A percentile compares a stretch with the other conserved stretches of the same genome.
Evolutionary conservation across 768 basidiomycete genomes (phyloP).

Genomic region (Erythrobasidium yunnanense): DNA sequence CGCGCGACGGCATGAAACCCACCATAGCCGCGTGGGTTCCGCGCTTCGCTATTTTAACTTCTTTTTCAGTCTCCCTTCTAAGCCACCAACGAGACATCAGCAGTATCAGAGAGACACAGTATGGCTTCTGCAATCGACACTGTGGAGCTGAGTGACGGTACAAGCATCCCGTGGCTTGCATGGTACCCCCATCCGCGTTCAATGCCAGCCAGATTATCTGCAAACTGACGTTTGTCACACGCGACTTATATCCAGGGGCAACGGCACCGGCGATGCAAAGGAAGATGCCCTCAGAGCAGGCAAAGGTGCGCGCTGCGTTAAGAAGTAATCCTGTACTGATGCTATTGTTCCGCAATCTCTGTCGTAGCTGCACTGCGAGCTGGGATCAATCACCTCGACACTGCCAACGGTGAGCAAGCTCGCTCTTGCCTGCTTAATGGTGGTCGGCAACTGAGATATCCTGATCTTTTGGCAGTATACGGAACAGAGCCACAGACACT

Average conservation of each 20-base stretch:
- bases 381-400: constrained; percentile 39
- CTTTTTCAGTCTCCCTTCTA: too few species aligned
- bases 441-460: neutral
- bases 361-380: constrained; percentile 35
- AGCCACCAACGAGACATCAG: too few species aligned
- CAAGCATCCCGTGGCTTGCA: constrained; percentile 38
- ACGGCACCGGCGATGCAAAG: constrained; percentile 35
- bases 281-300: constrained; percentile 30
- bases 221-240: neutral
- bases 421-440: too few species aligned
- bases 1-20: too few species aligned
- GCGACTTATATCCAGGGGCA: neutral
- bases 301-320: too few species aligned
- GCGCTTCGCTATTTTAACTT: too few species aligned
- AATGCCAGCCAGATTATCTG: neutral
- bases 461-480: constrained; percentile 17
- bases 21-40: too few species aligned
- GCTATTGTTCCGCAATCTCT: too few species aligned
- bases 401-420: constrained; percentile 35
- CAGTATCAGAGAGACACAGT: neutral
- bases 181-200: constrained; percentile 41
- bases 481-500: constrained; percentile 38
- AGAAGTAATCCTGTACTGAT: too few species aligned
- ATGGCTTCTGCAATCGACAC: constrained; percentile 4
- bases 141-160: constrained; percentile 39